Base-by-base conservation (phyloP, 2,329 filamentous ascomycete species). In the Fusarium sp. region DNA sequence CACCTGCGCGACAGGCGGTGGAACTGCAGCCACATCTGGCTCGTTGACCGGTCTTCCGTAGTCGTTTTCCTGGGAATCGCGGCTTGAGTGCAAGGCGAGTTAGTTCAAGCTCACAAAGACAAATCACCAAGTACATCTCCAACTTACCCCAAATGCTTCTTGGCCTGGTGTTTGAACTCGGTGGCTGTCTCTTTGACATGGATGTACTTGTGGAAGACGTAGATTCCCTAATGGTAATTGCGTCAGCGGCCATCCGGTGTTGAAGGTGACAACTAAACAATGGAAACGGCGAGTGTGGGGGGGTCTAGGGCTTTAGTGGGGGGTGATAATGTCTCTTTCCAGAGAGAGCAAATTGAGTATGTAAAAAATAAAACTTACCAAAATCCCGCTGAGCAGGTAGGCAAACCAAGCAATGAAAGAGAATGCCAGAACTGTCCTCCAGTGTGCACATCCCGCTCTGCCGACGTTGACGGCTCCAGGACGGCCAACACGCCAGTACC, bases 341-440 rank as follows among this genome's bases (percentile, higher is more conserved):
- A 33, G 11, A 33, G 13, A 16, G 1, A 5, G 14, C 13, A 8
- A 16, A 6, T 8, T 2, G 42, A 25, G 13, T 47, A 14, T 47
- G 13, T 16, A 25, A 25, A 25, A 25, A 11, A 33, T 1, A 47
- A 9, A 10, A 60, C 71, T 62, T 25, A 79, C 78, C 3, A 79
- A 63, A 10, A 78, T 62, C 11, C 67, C 70, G 62, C 76, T 79
- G 13, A 70, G 6, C 0, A 79, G 66, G 20, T 78, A 76, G 14
- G 65, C 20, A 38, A 79, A 66, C 31, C 65, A 69, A 11, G 73
- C 70, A 29, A 79, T 70, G 58, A 79, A 78, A 7, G 74, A 68
- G 50, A 79, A 79, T 11, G 77, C 74, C 16, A 79, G 47, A 5
- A 69, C 68, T 1, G 76, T 72, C 20, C 75, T 73, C 77, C 77